Evolutionary conservation across 495 filamentous ascomycete genomes (phyloP).

Genomic region (Clohesyomyces aquaticus): DNA sequence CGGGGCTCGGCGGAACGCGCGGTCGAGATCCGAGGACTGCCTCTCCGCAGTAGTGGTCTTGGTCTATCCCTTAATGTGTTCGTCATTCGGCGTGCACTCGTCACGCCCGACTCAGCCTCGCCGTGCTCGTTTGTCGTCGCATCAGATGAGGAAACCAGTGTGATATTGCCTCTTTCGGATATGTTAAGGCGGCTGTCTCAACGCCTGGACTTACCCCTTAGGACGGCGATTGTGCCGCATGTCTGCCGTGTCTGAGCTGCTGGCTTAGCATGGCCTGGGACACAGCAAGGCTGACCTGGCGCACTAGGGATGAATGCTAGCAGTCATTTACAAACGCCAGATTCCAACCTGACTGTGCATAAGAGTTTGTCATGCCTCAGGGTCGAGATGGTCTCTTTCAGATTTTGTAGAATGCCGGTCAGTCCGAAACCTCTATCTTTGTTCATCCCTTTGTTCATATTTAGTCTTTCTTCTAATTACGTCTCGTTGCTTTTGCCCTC

Average conservation of each 20-base stretch:
- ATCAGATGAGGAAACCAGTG: neutral
- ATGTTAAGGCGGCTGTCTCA: neutral
- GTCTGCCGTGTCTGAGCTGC: neutral
- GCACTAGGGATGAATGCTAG: too few relatives aligned
- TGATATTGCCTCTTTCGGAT: constrained; percentile 1
- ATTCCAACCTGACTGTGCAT: too few relatives aligned
- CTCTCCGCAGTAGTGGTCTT: neutral
- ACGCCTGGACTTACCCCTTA: neutral
- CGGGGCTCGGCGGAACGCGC: constrained; percentile 32
- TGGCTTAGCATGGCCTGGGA: neutral
- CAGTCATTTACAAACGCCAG: too few relatives aligned
- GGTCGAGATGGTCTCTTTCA: too few relatives aligned
- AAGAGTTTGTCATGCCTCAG: too few relatives aligned
- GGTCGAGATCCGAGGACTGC: neutral
- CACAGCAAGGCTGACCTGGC: neutral
- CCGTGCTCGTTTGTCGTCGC: neutral
- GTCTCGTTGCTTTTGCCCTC: too few relatives aligned
- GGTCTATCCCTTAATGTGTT: neutral
- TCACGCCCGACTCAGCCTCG: constrained; percentile 17
- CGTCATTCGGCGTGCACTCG: neutral
- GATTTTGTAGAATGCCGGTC: too few relatives aligned
- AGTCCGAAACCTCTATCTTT: too few relatives aligned
- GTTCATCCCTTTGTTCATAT: too few relatives aligned
- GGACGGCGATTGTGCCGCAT: neutral
- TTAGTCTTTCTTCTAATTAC: too few relatives aligned